Evolutionary conservation across 345 rosid genomes (phyloP).

Genomic region (Aquilaria sinensis): DNA sequence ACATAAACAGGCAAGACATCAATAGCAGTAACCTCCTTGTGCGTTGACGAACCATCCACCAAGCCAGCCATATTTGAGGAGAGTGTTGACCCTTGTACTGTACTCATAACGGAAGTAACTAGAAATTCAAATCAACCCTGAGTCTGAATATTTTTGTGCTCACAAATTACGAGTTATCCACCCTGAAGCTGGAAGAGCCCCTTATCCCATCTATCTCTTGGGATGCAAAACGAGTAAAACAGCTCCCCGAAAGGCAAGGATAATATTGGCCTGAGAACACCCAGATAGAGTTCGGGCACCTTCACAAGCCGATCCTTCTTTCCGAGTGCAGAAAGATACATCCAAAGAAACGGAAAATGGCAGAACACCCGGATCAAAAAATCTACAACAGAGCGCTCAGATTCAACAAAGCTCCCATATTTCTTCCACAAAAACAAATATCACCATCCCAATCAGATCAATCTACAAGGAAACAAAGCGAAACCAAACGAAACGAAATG

Average conservation of each 20-base stretch:
- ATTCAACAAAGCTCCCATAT: conserved; percentile 15
- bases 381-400: conserved; percentile 21
- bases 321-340: conserved; percentile 49
- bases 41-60: conserved; percentile 48
- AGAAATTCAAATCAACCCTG: conserved; percentile 2
- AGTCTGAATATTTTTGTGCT: neutral
- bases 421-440: conserved; percentile 10
- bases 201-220: conserved; percentile 93
- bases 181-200: conserved; percentile 47
- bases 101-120: conserved; percentile 33
- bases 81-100: conserved; percentile 72
- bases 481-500: neutral
- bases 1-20: conserved; percentile 77
- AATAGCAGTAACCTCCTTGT: conserved; percentile 27
- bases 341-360: conserved; percentile 38
- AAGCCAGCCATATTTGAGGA: conserved; percentile 54
- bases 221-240: conserved; percentile 35
- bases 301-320: conserved; percentile 59
- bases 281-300: conserved; percentile 37
- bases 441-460: neutral
- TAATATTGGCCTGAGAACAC: conserved; percentile 54
- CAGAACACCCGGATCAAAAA: conserved; percentile 18
- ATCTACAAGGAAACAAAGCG: neutral
- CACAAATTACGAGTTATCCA: conserved; percentile 31
- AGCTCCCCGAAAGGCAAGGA: conserved; percentile 26